phyloP scores from a whole-genome alignment of 2,329 filamentous ascomycete species.

The Alternaria infectoria region DNA sequence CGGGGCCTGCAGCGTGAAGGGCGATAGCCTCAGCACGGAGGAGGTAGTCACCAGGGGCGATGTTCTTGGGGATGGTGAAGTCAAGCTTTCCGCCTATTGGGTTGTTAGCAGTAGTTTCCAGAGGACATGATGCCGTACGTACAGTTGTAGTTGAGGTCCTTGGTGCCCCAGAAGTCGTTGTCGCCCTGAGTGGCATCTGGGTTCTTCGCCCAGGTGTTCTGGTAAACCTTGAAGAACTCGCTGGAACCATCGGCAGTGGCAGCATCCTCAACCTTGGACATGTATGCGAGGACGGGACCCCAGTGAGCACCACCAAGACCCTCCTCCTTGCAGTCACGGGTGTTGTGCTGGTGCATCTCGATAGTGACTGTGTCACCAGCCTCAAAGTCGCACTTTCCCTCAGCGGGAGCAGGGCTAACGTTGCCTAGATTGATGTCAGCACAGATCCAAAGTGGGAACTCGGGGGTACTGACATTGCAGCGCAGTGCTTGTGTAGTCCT shows the following conservation, averaged over 20 bases:
- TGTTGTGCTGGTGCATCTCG: slow-evolving; percentile 40
- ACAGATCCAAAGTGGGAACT: background rate
- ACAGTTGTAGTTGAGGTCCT: slow-evolving; percentile 51
- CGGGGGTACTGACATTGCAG: slow-evolving; percentile 26
- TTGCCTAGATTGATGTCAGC: slow-evolving; percentile 20
- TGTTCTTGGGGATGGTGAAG: slow-evolving; percentile 47
- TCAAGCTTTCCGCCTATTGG: slow-evolving; percentile 28
- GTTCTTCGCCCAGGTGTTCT: slow-evolving; percentile 47
- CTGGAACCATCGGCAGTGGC: slow-evolving; percentile 54
- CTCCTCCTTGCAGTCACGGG: slow-evolving; percentile 29
- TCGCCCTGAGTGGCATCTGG: slow-evolving; percentile 48
- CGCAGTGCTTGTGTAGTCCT: slow-evolving; percentile 40
- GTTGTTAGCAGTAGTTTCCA: background rate
- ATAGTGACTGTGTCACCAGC: slow-evolving; percentile 38
- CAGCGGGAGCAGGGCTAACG: slow-evolving; percentile 32
- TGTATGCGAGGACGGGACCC: slow-evolving; percentile 62
- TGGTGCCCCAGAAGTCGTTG: slow-evolving; percentile 50
- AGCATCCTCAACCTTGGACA: slow-evolving; percentile 50
- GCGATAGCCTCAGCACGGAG: slow-evolving; percentile 56
- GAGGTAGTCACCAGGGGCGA: slow-evolving; percentile 53
- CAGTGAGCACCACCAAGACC: slow-evolving; percentile 51
- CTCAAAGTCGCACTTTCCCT: slow-evolving; percentile 33
- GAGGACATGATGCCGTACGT: background rate
- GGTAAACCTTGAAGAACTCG: slow-evolving; percentile 58
- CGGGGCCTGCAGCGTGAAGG: slow-evolving; percentile 49